These are phyloP conservation scores for Quercus cerris DNA, from an alignment of 306 rosid genomes.

Conservation along the genomic window DNA sequence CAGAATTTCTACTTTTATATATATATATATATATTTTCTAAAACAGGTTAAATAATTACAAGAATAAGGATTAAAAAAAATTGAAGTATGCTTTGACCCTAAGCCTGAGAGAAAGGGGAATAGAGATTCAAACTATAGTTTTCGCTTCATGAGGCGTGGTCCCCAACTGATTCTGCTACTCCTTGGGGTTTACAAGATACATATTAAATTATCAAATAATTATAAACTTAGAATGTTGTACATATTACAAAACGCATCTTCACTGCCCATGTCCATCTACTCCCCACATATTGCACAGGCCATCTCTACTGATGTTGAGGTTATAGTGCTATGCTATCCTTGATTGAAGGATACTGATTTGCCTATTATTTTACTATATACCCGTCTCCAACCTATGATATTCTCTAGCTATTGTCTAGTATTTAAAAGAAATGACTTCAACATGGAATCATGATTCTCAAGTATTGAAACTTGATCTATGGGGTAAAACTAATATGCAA, in stretches of 20 bases:
- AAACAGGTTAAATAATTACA: not conserved
- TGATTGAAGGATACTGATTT: not conserved
- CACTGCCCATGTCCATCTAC: not conserved
- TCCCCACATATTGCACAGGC: not conserved
- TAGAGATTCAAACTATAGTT: too few species aligned
- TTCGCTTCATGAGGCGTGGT: too few species aligned
- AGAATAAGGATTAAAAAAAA: not conserved
- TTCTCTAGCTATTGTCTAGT: not conserved
- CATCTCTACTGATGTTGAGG: not conserved
- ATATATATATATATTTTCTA: too few species aligned
- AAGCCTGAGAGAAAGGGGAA: too few species aligned
- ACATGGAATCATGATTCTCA: not conserved
- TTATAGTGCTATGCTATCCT: not conserved
- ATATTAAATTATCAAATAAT: not conserved
- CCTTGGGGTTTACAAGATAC: too few species aligned
- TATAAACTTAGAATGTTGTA: not conserved
- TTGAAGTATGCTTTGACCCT: too few species aligned
- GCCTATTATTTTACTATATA: not conserved
- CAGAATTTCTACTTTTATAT: not conserved
- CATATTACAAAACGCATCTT: not conserved
- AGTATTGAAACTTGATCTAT: not conserved
- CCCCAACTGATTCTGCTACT: too few species aligned
- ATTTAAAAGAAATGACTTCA: not conserved
- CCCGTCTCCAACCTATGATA: conserved; percentile 1
- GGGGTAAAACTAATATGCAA: not conserved